Evolutionary conservation across 2,329 filamentous ascomycete species (phyloP), one percentile per base, ranked within the genome.

Genomic region (Microcyclospora pomicola): DNA sequence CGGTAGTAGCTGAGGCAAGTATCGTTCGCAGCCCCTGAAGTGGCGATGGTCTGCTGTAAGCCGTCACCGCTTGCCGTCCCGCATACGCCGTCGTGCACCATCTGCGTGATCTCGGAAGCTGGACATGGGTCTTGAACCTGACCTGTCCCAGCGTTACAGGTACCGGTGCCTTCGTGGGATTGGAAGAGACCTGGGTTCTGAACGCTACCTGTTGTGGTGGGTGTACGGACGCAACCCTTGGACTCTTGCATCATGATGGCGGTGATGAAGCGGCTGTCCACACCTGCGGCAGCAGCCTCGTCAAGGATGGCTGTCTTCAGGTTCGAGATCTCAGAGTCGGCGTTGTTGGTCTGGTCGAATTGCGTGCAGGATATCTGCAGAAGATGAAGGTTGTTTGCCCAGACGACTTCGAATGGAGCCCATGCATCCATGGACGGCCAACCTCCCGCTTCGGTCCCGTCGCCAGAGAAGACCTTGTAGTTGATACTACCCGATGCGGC

Each of bases 131-230:
- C 58, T 34, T 54, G 44, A 6, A 51, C 44, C 27, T 45, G 47
- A 27, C 46, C 36, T 4, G 7, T 7, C 19, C 33, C 36, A 15
- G 28, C 11, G 41, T 60, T 61, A 44, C 59, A 61, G 9, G 47
- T 51, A 14, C 52, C 54, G 0, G 42, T 45, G 27, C 62, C 61
- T 30, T 58, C 48, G 43, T 61, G 61, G 13, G 49, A 52, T 45
- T 67, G 64, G 56, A 67, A 62, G 16, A 67, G 47, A 7, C 64
- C 64, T 2, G 63, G 63, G 43, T 66, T 67, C 33, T 48, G 43
- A 41, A 59, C 53, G 33, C 54, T 53, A 43, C 59, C 57, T 40
- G 53, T 48, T 1, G 63, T 62, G 0, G 62, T 63, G 3, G 54
- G 56, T 24, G 52, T 62, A 34, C 61, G 56, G 2, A 63, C 60